Evolutionary conservation across 805 yeast species (phyloP).

Genomic region (Candida verbasci): DNA sequence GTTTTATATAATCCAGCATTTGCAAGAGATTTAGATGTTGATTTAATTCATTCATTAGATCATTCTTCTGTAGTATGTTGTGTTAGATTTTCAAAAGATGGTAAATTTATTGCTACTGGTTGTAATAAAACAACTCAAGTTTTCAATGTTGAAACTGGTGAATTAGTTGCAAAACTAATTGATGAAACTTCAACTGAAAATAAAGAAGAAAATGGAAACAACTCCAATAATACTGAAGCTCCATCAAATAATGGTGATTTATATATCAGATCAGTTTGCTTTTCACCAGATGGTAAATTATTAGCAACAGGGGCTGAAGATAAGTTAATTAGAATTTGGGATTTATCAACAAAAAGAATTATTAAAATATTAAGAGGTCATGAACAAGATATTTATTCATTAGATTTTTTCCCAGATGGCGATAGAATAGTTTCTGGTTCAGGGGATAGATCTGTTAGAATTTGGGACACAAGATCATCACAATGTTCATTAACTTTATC

Average conservation of each 20-base stretch:
- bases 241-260: slow-evolving; percentile 71
- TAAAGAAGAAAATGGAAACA: slow-evolving; percentile 39
- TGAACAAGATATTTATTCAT: slow-evolving; percentile 94
- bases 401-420: slow-evolving; percentile 94
- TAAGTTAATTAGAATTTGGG: slow-evolving; percentile 93
- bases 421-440: slow-evolving; percentile 90
- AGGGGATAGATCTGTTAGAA: slow-evolving; percentile 93
- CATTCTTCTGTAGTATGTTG: slow-evolving; percentile 96
- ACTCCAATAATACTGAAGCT: slow-evolving; percentile 35
- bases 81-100: slow-evolving; percentile 87
- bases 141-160: slow-evolving; percentile 88
- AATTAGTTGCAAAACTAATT: slow-evolving; percentile 75
- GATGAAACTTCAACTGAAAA: slow-evolving; percentile 58
- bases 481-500: slow-evolving; percentile 84
- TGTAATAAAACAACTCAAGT: slow-evolving; percentile 96
- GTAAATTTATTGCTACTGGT: slow-evolving; percentile 92
- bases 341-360: slow-evolving; percentile 76
- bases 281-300: slow-evolving; percentile 87
- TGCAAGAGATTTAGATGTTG: slow-evolving; percentile 65
- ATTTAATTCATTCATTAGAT: slow-evolving; percentile 82
- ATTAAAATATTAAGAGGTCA: slow-evolving; percentile 87
- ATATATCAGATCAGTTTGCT: slow-evolving; percentile 92
- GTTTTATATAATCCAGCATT: slow-evolving; percentile 87
- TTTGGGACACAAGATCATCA: slow-evolving; percentile 91
- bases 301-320: slow-evolving; percentile 94